phyloP scores from a whole-genome alignment of 164 flowering plant genomes.

The Sedum album region DNA sequence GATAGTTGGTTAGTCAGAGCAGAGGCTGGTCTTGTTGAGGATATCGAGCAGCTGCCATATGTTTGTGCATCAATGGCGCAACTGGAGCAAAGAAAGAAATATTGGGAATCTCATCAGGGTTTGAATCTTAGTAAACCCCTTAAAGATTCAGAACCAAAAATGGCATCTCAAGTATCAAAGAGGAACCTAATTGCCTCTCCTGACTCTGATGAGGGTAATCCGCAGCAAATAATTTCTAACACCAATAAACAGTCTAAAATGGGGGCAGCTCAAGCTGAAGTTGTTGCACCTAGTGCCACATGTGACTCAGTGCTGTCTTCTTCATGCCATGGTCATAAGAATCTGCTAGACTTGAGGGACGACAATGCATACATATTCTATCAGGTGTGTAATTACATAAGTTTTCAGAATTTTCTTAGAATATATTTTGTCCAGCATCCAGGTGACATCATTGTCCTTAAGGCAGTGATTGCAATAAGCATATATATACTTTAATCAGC shows the following conservation, averaged over 20 bases:
- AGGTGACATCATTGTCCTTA: background rate
- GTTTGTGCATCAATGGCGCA: conserved; percentile 87
- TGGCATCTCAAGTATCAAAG: conserved; percentile 12
- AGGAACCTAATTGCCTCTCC: background rate
- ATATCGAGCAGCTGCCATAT: conserved; percentile 81
- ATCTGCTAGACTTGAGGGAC: conserved; percentile 30
- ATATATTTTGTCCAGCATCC: background rate
- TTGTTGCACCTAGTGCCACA: conserved; percentile 14
- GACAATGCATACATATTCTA: conserved; percentile 68
- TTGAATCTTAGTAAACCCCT: conserved; percentile 16
- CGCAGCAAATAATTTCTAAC: background rate
- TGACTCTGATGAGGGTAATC: background rate
- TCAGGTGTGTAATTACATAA: no score
- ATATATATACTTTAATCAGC: background rate
- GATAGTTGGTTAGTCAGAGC: conserved; percentile 84
- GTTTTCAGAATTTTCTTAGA: conserved; percentile 19
- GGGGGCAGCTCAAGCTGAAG: background rate
- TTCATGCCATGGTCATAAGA: conserved; percentile 35
- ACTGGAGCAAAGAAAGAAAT: conserved; percentile 60
- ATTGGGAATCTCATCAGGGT: conserved; percentile 49
- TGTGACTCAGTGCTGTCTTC: conserved; percentile 21
- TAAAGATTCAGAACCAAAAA: conserved; percentile 15
- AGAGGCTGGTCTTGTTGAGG: conserved; percentile 87
- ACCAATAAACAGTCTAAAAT: background rate
- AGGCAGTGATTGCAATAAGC: background rate